Evolutionary conservation across 1,284 basidiomycete genomes (phyloP).

Genomic region (Rhizoctonia solani): DNA sequence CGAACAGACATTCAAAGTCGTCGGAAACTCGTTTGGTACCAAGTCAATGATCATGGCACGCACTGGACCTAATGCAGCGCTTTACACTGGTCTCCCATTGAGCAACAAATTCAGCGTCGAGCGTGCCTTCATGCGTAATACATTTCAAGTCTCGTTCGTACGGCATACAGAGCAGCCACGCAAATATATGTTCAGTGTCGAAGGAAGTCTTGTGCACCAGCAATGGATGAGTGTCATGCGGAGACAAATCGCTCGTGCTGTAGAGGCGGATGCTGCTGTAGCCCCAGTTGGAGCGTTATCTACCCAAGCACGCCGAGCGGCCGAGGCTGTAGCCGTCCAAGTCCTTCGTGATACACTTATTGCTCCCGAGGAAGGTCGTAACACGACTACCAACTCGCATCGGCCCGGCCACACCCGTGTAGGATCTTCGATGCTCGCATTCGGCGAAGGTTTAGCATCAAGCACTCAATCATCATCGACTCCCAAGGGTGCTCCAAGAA

Average conservation of each 20-base stretch:
- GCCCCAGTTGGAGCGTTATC: constrained; percentile 44
- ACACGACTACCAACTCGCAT: background rate
- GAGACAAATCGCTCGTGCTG: constrained; percentile 63
- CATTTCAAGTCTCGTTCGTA: constrained; percentile 85
- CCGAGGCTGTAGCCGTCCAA: constrained; percentile 72
- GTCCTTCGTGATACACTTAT: constrained; percentile 85
- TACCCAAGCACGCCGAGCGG: constrained; percentile 61
- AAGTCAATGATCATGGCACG: constrained; percentile 82
- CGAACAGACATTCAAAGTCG: constrained; percentile 86
- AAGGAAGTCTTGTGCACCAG: constrained; percentile 70
- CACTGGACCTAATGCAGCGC: constrained; percentile 75
- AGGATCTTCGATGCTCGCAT: constrained; percentile 25
- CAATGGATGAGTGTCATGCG: constrained; percentile 75
- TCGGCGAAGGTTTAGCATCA: constrained; percentile 12
- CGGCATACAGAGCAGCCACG: constrained; percentile 71
- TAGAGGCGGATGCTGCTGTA: constrained; percentile 45
- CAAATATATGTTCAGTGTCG: constrained; percentile 91
- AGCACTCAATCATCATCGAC: constrained; percentile 9
- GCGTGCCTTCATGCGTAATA: constrained; percentile 90
- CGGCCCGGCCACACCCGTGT: background rate
- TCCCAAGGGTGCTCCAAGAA: constrained; percentile 38
- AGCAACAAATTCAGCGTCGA: constrained; percentile 79
- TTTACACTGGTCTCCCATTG: constrained; percentile 78
- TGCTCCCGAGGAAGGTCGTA: constrained; percentile 41
- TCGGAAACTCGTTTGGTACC: constrained; percentile 76